phyloP scores from a whole-genome alignment of 2,329 filamentous ascomycete species.

The Alternaria sp. region DNA sequence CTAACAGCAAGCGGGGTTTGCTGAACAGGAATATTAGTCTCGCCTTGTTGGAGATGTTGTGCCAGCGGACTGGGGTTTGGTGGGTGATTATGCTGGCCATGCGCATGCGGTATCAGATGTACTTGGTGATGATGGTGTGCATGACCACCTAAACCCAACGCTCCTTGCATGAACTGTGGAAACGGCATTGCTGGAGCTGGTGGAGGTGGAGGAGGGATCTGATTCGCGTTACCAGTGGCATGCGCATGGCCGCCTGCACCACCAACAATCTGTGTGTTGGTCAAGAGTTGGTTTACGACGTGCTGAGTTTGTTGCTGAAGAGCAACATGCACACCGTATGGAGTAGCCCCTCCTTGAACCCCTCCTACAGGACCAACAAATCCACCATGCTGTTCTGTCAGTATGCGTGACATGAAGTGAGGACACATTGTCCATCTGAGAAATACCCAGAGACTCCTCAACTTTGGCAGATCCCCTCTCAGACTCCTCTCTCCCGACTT shows the following conservation, averaged over 20 bases:
- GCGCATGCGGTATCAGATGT: constrained; percentile 15
- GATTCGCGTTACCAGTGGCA: constrained; percentile 6
- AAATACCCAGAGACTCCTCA: constrained; percentile 50
- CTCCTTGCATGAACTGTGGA: constrained; percentile 32
- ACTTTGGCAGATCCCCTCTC: constrained; percentile 44
- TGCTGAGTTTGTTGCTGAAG: constrained; percentile 40
- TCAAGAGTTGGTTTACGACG: constrained; percentile 25
- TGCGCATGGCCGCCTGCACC: constrained; percentile 11
- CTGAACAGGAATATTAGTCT: not conserved
- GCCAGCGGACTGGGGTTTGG: constrained; percentile 25
- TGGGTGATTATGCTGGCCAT: constrained; percentile 20
- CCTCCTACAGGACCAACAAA: constrained; percentile 8
- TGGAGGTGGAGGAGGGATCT: constrained; percentile 25
- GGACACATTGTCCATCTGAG: constrained; percentile 36
- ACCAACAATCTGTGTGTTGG: constrained; percentile 15
- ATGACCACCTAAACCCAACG: constrained; percentile 6
- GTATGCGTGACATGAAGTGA: constrained; percentile 19
- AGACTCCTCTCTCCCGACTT: constrained; percentile 41
- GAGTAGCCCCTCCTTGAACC: constrained; percentile 10
- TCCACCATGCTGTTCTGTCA: constrained; percentile 5
- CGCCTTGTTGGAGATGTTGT: constrained; percentile 19
- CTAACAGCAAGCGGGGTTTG: not conserved
- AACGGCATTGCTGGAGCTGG: constrained; percentile 34
- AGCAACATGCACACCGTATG: not conserved
- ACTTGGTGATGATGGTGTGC: constrained; percentile 9